phyloP scores from a whole-genome alignment of 192 early-diverging fungal species.

The Coemansia sp. region DNA sequence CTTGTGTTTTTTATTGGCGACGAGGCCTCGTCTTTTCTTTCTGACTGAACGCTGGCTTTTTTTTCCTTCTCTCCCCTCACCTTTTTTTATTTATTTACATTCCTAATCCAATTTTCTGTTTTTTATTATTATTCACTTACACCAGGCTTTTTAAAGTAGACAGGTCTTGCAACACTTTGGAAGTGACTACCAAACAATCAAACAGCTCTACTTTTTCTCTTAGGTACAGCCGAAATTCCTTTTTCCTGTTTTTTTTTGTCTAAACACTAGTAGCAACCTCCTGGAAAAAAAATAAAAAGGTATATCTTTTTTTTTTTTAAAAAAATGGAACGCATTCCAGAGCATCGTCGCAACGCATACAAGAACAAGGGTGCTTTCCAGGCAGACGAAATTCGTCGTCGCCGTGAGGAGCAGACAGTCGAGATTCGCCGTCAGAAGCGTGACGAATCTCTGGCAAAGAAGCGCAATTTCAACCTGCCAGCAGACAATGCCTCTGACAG shows the following conservation, averaged over 20 bases:
- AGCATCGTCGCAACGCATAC: slow-evolving; percentile 72
- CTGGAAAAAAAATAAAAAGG: not conserved
- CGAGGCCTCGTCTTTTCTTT: no score
- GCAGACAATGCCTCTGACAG: slow-evolving; percentile 59
- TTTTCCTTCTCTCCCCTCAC: slow-evolving; percentile 3
- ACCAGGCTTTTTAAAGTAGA: not conserved
- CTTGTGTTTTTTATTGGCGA: no score
- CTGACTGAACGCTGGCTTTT: not conserved
- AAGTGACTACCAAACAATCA: no score
- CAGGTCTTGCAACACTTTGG: not conserved
- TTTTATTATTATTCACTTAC: no score
- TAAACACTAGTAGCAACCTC: not conserved
- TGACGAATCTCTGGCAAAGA: slow-evolving; percentile 90
- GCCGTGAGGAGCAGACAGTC: slow-evolving; percentile 88
- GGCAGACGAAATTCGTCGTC: slow-evolving; percentile 87
- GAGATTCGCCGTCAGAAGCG: slow-evolving; percentile 96
- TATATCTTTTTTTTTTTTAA: slow-evolving; percentile 1
- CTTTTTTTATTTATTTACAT: not conserved
- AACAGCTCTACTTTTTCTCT: no score
- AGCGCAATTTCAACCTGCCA: slow-evolving; percentile 74
- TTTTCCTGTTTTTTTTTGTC: not conserved
- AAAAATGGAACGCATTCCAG: slow-evolving; percentile 40
- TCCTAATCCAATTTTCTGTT: not conserved
- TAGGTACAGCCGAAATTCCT: no score
- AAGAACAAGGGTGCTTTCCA: slow-evolving; percentile 87